phyloP scores from a whole-genome alignment of 805 yeast species.

The Debaryomyces castellii region DNA sequence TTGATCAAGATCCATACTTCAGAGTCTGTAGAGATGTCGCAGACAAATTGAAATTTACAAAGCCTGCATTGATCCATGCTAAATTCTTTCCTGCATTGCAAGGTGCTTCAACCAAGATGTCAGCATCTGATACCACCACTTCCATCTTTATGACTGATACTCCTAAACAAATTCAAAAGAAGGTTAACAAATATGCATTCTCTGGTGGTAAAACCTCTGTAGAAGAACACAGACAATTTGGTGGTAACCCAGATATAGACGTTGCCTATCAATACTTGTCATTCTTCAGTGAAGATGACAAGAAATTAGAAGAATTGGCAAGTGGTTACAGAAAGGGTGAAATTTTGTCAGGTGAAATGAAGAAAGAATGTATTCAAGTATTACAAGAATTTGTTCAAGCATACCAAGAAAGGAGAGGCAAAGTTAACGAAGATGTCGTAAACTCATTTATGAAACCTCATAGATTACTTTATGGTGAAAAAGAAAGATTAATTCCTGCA shows the following conservation, averaged over 20 bases:
- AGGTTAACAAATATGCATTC: conserved; percentile 94
- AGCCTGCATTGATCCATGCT: conserved; percentile 91
- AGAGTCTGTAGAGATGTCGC: conserved; percentile 98
- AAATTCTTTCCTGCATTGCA: conserved; percentile 97
- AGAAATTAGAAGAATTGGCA: conserved; percentile 58
- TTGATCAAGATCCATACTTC: conserved; percentile 98
- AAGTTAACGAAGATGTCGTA: conserved; percentile 60
- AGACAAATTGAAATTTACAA: conserved; percentile 81
- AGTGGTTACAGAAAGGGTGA: conserved; percentile 76
- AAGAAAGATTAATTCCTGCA: conserved; percentile 70
- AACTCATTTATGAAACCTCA: conserved; percentile 82
- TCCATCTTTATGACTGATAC: conserved; percentile 97
- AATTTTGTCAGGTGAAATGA: conserved; percentile 88
- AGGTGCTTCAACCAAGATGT: conserved; percentile 95
- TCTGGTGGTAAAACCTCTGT: conserved; percentile 87
- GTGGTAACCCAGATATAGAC: conserved; percentile 95
- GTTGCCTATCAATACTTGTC: conserved; percentile 91
- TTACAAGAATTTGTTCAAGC: conserved; percentile 75
- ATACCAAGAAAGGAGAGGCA: conserved; percentile 78
- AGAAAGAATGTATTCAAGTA: conserved; percentile 77
- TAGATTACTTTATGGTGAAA: conserved; percentile 69
- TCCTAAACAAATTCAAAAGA: conserved; percentile 86
- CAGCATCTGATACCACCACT: conserved; percentile 86
- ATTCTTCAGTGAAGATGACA: conserved; percentile 90
- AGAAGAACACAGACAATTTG: conserved; percentile 86